Evolutionary conservation across 208 protist genomes (phyloP).

Genomic region (Herpetomonas muscarum): DNA sequence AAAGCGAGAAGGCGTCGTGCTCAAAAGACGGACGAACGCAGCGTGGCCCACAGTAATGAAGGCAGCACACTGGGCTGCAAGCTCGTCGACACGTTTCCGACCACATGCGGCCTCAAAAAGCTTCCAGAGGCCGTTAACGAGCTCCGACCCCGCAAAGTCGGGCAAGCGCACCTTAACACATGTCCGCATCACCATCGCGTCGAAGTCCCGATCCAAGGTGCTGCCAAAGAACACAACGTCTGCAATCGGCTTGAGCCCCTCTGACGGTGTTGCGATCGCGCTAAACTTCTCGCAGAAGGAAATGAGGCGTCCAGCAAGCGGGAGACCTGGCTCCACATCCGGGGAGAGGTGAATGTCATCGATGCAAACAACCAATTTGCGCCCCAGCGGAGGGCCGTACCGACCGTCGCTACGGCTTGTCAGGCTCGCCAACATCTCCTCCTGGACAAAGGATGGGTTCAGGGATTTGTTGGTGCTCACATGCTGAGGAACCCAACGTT

Average conservation of each 20-base stretch:
- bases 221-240: slow-evolving; percentile 67
- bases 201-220: slow-evolving; percentile 9
- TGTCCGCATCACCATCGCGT: slow-evolving; percentile 17
- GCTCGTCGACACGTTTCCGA: slow-evolving; percentile 44
- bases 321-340: slow-evolving; percentile 8
- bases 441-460: slow-evolving; percentile 41
- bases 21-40: slow-evolving; percentile 11
- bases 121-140: slow-evolving; percentile 41
- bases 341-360: slow-evolving; percentile 78
- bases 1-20: not conserved
- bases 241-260: slow-evolving; percentile 42
- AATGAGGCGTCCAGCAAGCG: slow-evolving; percentile 48
- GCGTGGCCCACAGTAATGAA: slow-evolving; percentile 53
- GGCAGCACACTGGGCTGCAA: slow-evolving; percentile 27
- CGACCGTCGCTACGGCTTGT: slow-evolving; percentile 33
- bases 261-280: slow-evolving; percentile 52
- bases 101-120: slow-evolving; percentile 54
- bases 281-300: slow-evolving; percentile 60
- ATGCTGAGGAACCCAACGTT: slow-evolving; percentile 53
- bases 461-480: slow-evolving; percentile 47
- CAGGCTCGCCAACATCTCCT: slow-evolving; percentile 49
- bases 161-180: slow-evolving; percentile 60
- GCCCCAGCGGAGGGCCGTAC: slow-evolving; percentile 58
- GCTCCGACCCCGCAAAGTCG: slow-evolving; percentile 47
- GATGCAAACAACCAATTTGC: slow-evolving; percentile 75